Evolutionary conservation across 805 yeast species (phyloP).

Genomic region (Ogataea parapolymorpha): DNA sequence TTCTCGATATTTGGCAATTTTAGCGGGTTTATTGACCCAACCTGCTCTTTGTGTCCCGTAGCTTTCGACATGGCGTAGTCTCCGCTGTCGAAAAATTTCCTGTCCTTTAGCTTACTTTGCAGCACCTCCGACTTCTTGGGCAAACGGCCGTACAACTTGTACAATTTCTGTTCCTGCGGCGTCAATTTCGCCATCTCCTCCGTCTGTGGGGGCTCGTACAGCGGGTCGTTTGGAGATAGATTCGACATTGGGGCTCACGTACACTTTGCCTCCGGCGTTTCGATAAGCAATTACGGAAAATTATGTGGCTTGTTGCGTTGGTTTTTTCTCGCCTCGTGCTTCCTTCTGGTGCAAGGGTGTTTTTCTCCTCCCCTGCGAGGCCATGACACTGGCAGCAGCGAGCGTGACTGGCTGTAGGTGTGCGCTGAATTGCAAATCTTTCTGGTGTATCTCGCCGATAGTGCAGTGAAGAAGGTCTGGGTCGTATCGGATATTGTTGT

Average conservation of each 20-base stretch:
- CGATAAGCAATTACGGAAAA: conserved; percentile 4
- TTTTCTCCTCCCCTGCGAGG: not conserved
- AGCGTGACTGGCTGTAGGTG: not conserved
- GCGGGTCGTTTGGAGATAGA: conserved; percentile 44
- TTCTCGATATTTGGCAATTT: conserved; percentile 54
- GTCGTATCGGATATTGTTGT: conserved; percentile 8
- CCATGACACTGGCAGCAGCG: conserved; percentile 1
- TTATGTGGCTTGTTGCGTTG: conserved; percentile 6
- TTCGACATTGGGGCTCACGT: conserved; percentile 5
- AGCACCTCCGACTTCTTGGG: conserved; percentile 79
- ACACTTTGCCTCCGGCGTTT: conserved; percentile 10
- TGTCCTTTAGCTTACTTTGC: conserved; percentile 72
- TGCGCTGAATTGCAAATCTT: not conserved
- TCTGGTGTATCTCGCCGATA: conserved; percentile 9
- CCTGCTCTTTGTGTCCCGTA: conserved; percentile 40
- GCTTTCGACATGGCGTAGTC: conserved; percentile 86
- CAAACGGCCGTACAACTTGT: conserved; percentile 77
- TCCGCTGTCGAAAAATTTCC: conserved; percentile 91
- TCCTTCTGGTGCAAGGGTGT: conserved; percentile 9
- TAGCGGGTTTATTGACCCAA: conserved; percentile 34
- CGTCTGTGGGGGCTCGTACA: conserved; percentile 38
- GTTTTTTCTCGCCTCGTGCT: not conserved
- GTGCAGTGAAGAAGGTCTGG: conserved; percentile 13
- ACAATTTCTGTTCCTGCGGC: conserved; percentile 77
- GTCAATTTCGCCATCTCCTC: conserved; percentile 56